Evolutionary conservation across 257 asterid species (phyloP), one percentile per base, ranked within the genome.

Genomic region (Coffea canephora): DNA sequence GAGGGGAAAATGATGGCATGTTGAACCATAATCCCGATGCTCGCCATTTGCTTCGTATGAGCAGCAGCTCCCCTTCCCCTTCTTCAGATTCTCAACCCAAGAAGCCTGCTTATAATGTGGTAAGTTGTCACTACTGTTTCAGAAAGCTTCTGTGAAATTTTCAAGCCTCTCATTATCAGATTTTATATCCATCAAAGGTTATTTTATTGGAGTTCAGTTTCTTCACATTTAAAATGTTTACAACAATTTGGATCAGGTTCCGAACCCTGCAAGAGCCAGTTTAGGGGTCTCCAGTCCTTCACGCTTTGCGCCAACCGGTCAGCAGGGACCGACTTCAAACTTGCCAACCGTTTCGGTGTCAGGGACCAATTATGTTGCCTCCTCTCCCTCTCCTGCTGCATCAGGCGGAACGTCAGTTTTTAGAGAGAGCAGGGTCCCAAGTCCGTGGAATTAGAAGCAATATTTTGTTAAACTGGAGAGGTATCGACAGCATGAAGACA

Each of bases 341-440:
- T 86, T 50, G 21, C 89, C 92, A 43, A 82, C 93, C 0, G 88
- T 90, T 39, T 88, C 96, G 76, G 83, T 87, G 31, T 91, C 98
- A 8, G 98, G 91, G 84, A 87, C 97, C 54, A 91, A 88, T 87
- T 89, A 87, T 57, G 83, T 86, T 59, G 80, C 92, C 36, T 95
- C 99, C 55, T 91, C 99, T 77, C 98, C 98, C 62, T 95, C 98
- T 81, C 99, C 98, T 65, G 97, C 94, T 5, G 97, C 98, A 82
- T 93, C 97, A 23, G 96, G 98, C 34, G 96, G 98, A 81, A 93
- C 96, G 36, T 92, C 99, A 15, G 91, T 85, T 72, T 91, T 91
- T 49, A 86, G 94, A 83, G 98, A 91, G 77, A 87, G 77, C 62
- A 85, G 86, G 86, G 86, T 89, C 66, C 87, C 92, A n/a, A 91